Evolutionary conservation across 306 rosid species (phyloP).

Genomic region (Quercus gilva): DNA sequence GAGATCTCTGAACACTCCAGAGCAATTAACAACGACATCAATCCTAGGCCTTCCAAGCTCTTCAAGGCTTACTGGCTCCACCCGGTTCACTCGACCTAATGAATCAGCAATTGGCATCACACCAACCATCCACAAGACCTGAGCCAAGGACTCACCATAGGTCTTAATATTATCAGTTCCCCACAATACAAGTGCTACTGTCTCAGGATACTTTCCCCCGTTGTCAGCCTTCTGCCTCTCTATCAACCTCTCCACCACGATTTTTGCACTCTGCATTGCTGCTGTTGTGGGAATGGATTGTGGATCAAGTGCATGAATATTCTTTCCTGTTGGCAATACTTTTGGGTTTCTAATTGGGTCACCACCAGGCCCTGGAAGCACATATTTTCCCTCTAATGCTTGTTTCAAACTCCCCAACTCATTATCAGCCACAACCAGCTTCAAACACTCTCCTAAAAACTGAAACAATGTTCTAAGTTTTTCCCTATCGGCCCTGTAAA

Average conservation of each 20-base stretch:
- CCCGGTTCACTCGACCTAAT: constrained; percentile 84
- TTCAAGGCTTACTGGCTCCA: constrained; percentile 77
- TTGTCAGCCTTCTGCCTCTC: constrained; percentile 67
- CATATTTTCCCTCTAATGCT: constrained; percentile 93
- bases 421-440: constrained; percentile 81
- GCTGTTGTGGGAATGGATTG: constrained; percentile 91
- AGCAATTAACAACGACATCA: constrained; percentile 96
- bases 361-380: constrained; percentile 99
- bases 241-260: constrained; percentile 58
- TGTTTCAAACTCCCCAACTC: constrained; percentile 95
- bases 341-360: constrained; percentile 95
- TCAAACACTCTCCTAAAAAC: constrained; percentile 84
- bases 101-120: constrained; percentile 81
- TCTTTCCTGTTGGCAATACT: constrained; percentile 93
- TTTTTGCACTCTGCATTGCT: constrained; percentile 81
- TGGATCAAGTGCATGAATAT: constrained; percentile 94
- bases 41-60: constrained; percentile 99
- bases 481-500: constrained; percentile 84
- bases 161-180: constrained; percentile 99
- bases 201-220: constrained; percentile 80
- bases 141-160: constrained; percentile 95
- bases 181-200: constrained; percentile 94
- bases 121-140: constrained; percentile 98
- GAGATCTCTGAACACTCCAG: constrained; percentile 97
- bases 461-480: constrained; percentile 67